Evolutionary conservation across 2,329 filamentous ascomycete genomes (phyloP).

Genomic region (Pseudopyricularia javanii): DNA sequence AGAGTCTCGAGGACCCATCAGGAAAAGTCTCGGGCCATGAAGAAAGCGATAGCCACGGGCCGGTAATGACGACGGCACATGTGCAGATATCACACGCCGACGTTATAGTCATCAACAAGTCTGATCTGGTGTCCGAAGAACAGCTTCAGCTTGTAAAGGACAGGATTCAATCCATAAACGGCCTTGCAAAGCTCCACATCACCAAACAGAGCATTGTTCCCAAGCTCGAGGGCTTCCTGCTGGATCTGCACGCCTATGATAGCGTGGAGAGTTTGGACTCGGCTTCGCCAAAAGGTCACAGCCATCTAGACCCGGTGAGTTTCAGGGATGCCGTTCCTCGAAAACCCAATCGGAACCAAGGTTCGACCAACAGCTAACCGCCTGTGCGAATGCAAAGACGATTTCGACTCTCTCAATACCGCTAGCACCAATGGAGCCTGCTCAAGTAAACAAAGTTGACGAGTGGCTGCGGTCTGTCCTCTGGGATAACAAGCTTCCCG

Average conservation of each 20-base stretch:
- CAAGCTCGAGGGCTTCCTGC: constrained; percentile 68
- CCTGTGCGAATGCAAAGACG: constrained; percentile 34
- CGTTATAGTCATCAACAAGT: constrained; percentile 88
- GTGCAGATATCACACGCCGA: constrained; percentile 95
- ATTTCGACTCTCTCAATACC: constrained; percentile 73
- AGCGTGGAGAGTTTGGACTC: constrained; percentile 63
- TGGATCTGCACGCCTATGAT: constrained; percentile 91
- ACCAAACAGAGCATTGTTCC: constrained; percentile 74
- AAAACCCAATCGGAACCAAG: background rate
- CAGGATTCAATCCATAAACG: constrained; percentile 77
- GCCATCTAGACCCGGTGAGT: constrained; percentile 75
- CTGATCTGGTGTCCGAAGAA: constrained; percentile 62
- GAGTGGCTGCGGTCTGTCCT: constrained; percentile 71
- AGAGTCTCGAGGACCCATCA: constrained; percentile 62
- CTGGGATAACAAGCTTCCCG: constrained; percentile 63
- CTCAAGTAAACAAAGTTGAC: constrained; percentile 56
- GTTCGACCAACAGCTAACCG: constrained; percentile 4
- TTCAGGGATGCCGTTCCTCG: background rate
- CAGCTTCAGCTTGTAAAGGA: constrained; percentile 59
- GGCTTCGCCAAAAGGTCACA: constrained; percentile 60
- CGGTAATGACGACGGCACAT: constrained; percentile 81
- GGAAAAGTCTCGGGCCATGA: constrained; percentile 39
- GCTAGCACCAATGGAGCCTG: constrained; percentile 44
- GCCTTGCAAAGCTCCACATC: constrained; percentile 69
- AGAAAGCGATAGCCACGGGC: constrained; percentile 42